Conservation (phyloP, 2,329 filamentous ascomycete genomes). For the Tothia fuscella region DNA sequence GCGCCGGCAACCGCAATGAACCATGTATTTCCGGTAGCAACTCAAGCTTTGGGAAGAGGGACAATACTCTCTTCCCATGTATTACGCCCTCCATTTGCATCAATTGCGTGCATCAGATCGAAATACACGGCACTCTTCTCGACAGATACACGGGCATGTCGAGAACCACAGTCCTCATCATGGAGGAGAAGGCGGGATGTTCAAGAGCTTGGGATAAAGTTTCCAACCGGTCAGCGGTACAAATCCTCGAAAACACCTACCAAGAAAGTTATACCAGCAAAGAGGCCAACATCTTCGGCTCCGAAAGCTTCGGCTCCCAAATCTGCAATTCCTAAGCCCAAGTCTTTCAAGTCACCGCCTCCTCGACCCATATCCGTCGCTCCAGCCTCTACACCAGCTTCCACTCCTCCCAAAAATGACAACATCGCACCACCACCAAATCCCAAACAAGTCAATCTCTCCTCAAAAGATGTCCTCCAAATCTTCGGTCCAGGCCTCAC, state of each 20-base stretch:
- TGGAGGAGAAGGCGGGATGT: no score
- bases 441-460: conserved; percentile 9
- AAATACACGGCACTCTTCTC: no score
- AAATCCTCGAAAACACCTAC: background rate
- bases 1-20: conserved; percentile 8
- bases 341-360: background rate
- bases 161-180: no score
- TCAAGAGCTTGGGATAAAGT: background rate
- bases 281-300: background rate
- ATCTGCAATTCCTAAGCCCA: background rate
- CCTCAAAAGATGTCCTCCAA: conserved; percentile 1
- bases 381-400: background rate
- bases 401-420: background rate
- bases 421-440: no score
- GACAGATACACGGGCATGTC: no score
- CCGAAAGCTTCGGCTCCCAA: background rate
- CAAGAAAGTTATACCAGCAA: background rate
- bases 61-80: background rate
- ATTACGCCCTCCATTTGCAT: background rate
- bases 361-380: background rate
- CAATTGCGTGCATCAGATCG: no score
- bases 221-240: background rate
- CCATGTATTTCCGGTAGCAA: conserved; percentile 7
- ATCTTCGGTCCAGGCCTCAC: conserved; percentile 23
- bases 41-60: conserved; percentile 1